These are phyloP conservation scores for Pichia eremophila DNA, from an alignment of 805 yeast species.

Conservation along the genomic window DNA sequence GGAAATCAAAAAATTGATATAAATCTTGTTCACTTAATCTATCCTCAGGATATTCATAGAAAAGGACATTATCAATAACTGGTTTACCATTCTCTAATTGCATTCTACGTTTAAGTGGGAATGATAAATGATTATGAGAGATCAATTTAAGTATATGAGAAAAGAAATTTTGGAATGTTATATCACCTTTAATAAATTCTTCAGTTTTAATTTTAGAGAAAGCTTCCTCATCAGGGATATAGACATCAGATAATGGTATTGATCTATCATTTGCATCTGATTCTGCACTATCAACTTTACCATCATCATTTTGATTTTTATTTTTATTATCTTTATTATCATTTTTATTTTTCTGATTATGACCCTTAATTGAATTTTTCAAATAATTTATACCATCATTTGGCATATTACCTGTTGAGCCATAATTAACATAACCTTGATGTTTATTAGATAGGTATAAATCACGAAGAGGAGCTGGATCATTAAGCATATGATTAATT, in stretches of 20 bases:
- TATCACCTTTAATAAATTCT: constrained; percentile 24
- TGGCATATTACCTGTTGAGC: constrained; percentile 22
- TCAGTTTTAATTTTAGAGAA: constrained; percentile 21
- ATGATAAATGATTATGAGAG: constrained; percentile 21
- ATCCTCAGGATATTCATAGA: constrained; percentile 20
- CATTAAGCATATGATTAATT: constrained; percentile 8
- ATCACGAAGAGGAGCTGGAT: constrained; percentile 16
- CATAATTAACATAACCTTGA: constrained; percentile 16
- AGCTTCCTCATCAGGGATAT: constrained; percentile 21
- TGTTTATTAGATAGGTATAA: constrained; percentile 17
- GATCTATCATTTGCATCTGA: constrained; percentile 19
- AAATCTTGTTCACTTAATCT: constrained; percentile 21
- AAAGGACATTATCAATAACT: constrained; percentile 24
- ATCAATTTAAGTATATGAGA: constrained; percentile 24
- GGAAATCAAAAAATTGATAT: constrained; percentile 20
- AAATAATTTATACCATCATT: background rate
- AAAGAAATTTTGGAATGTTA: constrained; percentile 25
- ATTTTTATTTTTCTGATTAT: background rate
- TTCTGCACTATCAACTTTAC: constrained; percentile 3
- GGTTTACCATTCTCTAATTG: constrained; percentile 25
- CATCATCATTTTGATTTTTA: background rate
- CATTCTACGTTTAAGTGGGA: constrained; percentile 25
- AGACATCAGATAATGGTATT: constrained; percentile 19
- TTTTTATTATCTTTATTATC: background rate
- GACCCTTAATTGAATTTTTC: background rate